These are phyloP conservation scores for Pseudocercospora crystallina DNA, from an alignment of 2,329 filamentous ascomycete genomes.

Conservation along the genomic window DNA sequence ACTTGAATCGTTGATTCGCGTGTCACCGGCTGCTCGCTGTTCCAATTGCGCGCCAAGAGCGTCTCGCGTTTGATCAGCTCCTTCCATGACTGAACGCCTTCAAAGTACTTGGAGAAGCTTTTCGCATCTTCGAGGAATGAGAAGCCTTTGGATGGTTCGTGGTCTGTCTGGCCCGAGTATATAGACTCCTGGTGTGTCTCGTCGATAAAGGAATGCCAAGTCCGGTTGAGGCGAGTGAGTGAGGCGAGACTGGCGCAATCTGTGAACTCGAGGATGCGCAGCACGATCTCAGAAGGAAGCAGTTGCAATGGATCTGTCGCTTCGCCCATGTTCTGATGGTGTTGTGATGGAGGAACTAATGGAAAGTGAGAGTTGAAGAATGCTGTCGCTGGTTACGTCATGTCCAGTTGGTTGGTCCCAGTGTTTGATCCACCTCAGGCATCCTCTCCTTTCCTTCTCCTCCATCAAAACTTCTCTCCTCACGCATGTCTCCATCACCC, in stretches of 20 bases:
- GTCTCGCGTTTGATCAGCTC: conserved; percentile 45
- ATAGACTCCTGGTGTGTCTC: conserved; percentile 44
- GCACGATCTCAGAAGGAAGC: conserved; percentile 43
- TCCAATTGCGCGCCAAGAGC: conserved; percentile 43
- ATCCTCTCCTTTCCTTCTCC: too few relatives aligned
- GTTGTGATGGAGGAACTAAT: not conserved
- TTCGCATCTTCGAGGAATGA: conserved; percentile 28
- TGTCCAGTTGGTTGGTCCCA: too few relatives aligned
- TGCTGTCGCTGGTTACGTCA: too few relatives aligned
- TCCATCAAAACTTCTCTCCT: too few relatives aligned
- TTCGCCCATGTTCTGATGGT: not conserved
- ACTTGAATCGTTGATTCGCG: conserved; percentile 44
- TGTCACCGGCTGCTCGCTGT: conserved; percentile 33
- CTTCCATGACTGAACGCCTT: conserved; percentile 43
- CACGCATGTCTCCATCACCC: too few relatives aligned
- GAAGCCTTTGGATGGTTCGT: conserved; percentile 34
- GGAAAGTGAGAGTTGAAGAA: too few relatives aligned
- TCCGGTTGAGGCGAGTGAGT: conserved; percentile 36
- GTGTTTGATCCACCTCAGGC: too few relatives aligned
- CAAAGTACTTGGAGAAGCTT: conserved; percentile 37
- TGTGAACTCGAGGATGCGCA: conserved; percentile 43
- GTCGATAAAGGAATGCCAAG: conserved; percentile 47
- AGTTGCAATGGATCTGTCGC: conserved; percentile 26
- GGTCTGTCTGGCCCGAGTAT: conserved; percentile 39
- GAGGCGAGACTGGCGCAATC: conserved; percentile 37